phyloP scores from a whole-genome alignment of 495 filamentous ascomycete species.

The Annulohypoxylon maeteangense region DNA sequence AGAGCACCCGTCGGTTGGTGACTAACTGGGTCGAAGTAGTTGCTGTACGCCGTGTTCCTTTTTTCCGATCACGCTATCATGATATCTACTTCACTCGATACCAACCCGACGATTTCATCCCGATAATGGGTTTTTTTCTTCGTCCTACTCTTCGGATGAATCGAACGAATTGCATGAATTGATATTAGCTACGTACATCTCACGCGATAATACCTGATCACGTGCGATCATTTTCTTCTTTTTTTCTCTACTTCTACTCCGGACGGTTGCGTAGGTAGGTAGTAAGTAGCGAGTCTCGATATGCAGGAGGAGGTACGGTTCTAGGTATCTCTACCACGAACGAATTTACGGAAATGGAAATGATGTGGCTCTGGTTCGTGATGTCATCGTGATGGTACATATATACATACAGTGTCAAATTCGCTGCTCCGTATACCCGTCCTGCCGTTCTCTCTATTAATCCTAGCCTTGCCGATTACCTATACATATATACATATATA shows the following conservation, averaged over 20 bases:
- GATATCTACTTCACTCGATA: constrained; percentile 7
- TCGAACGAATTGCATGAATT: constrained; percentile 30
- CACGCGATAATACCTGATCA: background rate
- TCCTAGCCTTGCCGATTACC: background rate
- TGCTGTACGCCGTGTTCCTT: background rate
- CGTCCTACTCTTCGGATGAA: background rate
- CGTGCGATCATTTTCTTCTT: background rate
- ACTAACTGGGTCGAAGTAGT: background rate
- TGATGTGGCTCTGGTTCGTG: background rate
- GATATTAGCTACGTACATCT: no score
- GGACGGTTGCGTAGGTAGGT: background rate
- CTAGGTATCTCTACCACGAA: background rate
- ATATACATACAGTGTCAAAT: background rate
- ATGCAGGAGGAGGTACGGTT: background rate
- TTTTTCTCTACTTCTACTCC: background rate
- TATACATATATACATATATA: background rate
- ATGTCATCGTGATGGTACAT: background rate
- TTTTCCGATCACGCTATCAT: background rate
- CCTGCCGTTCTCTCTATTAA: background rate
- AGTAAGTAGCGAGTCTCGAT: background rate
- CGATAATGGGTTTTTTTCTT: background rate
- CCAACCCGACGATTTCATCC: constrained; percentile 7
- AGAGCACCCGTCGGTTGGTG: background rate
- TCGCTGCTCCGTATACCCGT: background rate
- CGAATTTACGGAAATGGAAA: background rate